Evolutionary conservation across 1,139 yeast genomes (phyloP).

Genomic region (Hansenula lynferdii): DNA sequence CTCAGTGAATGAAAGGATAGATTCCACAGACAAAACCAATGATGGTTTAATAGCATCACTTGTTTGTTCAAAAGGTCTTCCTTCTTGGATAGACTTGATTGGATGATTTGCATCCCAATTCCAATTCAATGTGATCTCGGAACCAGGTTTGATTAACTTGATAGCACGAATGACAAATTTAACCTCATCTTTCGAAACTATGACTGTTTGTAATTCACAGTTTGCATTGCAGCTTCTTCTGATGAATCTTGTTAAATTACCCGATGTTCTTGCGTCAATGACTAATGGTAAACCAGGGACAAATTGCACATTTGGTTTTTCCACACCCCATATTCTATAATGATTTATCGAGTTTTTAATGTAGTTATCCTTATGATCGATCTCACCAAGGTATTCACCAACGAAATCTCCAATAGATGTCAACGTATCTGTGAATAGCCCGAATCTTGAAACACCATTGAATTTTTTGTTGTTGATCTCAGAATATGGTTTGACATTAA

Average conservation of each 20-base stretch:
- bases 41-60: constrained; percentile 46
- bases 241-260: constrained; percentile 71
- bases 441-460: constrained; percentile 67
- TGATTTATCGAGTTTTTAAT: constrained; percentile 65
- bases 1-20: constrained; percentile 59
- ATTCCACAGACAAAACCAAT: constrained; percentile 56
- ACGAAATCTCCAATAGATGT: constrained; percentile 50
- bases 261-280: constrained; percentile 75
- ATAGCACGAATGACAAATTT: constrained; percentile 57
- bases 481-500: constrained; percentile 28
- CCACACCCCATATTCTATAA: constrained; percentile 75
- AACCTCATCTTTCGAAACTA: constrained; percentile 42
- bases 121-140: constrained; percentile 79
- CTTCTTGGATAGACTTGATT: constrained; percentile 43
- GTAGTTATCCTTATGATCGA: constrained; percentile 61
- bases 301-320: constrained; percentile 72
- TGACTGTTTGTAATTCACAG: constrained; percentile 54
- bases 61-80: constrained; percentile 33
- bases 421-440: constrained; percentile 46
- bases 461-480: constrained; percentile 36
- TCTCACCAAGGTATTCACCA: constrained; percentile 69
- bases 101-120: constrained; percentile 86
- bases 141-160: constrained; percentile 50
- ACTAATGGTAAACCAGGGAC: constrained; percentile 50
- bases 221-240: constrained; percentile 78